Percentiles rank a stretch among this genome's conserved stretches.
Conservation (phyloP, 768 basidiomycete species). For the Pulveroboletus sp. region DNA sequence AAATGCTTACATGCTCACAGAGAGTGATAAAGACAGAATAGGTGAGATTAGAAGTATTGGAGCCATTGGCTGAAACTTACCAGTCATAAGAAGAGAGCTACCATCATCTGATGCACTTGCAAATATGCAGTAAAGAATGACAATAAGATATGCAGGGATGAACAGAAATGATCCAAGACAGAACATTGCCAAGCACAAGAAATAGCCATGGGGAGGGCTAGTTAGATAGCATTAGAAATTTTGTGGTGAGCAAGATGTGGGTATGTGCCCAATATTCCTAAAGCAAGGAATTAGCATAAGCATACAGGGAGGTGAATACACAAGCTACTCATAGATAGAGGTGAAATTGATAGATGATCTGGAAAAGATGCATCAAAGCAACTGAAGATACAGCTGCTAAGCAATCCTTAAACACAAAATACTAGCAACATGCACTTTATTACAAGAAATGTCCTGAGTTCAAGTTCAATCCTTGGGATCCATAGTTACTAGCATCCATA, state of each 20-base stretch:
- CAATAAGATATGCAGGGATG: conserved; percentile 85
- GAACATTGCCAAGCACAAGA: conserved; percentile 88
- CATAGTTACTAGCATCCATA: conserved; percentile 56
- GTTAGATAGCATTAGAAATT: conserved; percentile 9
- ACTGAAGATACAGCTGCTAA: conserved; percentile 42
- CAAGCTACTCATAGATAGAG: conserved; percentile 71
- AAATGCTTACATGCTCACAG: conserved; percentile 73
- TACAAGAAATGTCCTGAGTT: conserved; percentile 91
- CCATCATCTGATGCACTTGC: conserved; percentile 69
- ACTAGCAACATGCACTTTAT: conserved; percentile 55
- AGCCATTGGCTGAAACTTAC: conserved; percentile 38
- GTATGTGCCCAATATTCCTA: conserved; percentile 64
- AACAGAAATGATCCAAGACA: conserved; percentile 82
- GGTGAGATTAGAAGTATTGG: conserved; percentile 1
- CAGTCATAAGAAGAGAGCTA: conserved; percentile 77
- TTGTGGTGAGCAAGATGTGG: neutral
- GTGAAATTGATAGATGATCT: conserved; percentile 89
- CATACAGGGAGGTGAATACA: neutral
- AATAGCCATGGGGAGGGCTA: conserved; percentile 78
- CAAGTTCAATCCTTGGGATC: conserved; percentile 85
- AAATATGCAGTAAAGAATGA: conserved; percentile 69
- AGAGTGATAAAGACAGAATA: conserved; percentile 47
- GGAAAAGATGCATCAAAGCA: conserved; percentile 91
- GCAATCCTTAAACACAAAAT: neutral
- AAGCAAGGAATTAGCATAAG: neutral